A percentile compares a stretch with the other conserved stretches of the same genome.
Conservation (phyloP, 2,329 filamentous ascomycete genomes). For the Sclerotinia subarctica region DNA sequence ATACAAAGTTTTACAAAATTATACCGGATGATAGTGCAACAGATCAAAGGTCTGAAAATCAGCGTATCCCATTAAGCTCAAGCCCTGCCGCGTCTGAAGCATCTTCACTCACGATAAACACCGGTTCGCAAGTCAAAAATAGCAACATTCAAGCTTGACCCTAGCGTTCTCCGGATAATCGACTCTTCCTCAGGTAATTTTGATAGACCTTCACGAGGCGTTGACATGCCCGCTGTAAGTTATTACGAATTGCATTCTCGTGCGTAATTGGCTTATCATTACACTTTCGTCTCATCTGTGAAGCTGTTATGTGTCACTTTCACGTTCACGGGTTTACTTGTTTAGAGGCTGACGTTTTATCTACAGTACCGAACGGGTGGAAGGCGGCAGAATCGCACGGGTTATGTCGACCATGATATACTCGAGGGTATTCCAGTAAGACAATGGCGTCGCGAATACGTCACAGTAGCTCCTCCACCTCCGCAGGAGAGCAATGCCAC, state of each 20-base stretch:
- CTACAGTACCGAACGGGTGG: constrained; percentile 33
- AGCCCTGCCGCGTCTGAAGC: not conserved
- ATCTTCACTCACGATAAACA: not conserved
- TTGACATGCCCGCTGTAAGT: constrained; percentile 20
- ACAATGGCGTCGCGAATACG: constrained; percentile 76
- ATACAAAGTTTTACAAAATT: not conserved
- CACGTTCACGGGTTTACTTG: not conserved
- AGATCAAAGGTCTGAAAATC: not conserved
- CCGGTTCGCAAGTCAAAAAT: not conserved
- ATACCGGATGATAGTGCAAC: not conserved
- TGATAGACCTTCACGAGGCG: not conserved
- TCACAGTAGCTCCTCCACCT: constrained; percentile 64
- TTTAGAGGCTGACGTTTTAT: constrained; percentile 7
- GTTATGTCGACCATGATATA: constrained; percentile 54
- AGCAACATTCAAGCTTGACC: not conserved
- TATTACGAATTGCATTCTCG: not conserved
- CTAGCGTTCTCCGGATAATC: not conserved
- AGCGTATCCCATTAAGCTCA: not conserved
- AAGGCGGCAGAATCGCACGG: constrained; percentile 37
- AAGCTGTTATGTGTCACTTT: not conserved
- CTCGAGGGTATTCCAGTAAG: constrained; percentile 67
- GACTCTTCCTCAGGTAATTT: not conserved
- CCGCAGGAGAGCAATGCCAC: constrained; percentile 59
- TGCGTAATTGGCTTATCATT: not conserved
- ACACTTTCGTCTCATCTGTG: constrained; percentile 1